These are phyloP conservation scores for Leishmania mexicana DNA, from an alignment of 208 protist species.

Conservation along the genomic window DNA sequence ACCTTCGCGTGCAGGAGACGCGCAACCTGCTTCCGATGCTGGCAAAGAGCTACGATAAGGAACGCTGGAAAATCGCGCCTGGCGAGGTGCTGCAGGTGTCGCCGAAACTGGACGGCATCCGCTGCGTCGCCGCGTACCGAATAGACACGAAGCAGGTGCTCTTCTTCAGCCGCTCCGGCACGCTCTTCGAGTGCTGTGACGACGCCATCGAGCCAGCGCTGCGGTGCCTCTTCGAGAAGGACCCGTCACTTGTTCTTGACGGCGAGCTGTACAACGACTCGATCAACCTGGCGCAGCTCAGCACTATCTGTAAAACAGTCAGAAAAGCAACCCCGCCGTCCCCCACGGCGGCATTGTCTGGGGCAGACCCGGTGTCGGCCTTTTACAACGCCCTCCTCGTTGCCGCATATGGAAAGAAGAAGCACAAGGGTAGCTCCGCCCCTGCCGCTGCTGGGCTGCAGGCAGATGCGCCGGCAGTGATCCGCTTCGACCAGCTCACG, in stretches of 20 bases:
- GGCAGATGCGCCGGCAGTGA: conserved; percentile 21
- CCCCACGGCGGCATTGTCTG: neutral
- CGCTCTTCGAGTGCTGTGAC: conserved; percentile 89
- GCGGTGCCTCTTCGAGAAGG: conserved; percentile 59
- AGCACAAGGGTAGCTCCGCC: neutral
- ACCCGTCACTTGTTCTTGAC: conserved; percentile 83
- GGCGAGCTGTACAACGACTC: conserved; percentile 89
- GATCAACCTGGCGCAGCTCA: conserved; percentile 35
- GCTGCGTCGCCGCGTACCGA: conserved; percentile 83
- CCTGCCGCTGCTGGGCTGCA: neutral
- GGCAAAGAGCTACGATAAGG: conserved; percentile 78
- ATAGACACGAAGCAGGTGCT: conserved; percentile 38
- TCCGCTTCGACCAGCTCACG: conserved; percentile 73
- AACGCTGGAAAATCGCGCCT: conserved; percentile 49
- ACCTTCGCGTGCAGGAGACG: conserved; percentile 57
- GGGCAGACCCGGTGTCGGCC: neutral
- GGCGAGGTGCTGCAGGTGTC: conserved; percentile 70
- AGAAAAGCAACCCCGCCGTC: neutral
- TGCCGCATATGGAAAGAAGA: neutral
- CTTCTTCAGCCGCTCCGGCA: conserved; percentile 88
- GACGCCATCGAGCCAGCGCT: conserved; percentile 68
- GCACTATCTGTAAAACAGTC: neutral
- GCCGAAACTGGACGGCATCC: conserved; percentile 92
- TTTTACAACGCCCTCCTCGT: conserved; percentile 15
- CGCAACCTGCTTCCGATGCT: conserved; percentile 91